phyloP scores from a whole-genome alignment of 2,329 filamentous ascomycete genomes.

The Uncinocarpus reesii region DNA sequence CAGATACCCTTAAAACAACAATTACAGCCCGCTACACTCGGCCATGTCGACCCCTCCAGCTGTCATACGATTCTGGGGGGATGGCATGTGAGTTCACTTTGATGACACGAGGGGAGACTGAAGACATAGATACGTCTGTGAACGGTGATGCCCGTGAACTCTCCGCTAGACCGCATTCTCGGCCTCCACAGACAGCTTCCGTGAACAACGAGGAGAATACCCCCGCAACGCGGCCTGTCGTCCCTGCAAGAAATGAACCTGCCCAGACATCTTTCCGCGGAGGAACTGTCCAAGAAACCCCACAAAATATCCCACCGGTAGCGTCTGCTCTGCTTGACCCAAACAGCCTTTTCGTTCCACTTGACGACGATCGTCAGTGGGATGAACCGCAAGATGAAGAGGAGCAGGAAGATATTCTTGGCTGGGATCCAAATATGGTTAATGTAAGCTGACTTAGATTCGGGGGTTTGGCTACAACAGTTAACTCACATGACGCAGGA shows the following conservation, averaged over 20 bases:
- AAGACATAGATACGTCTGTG: conserved; percentile 29
- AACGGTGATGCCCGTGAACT: conserved; percentile 32
- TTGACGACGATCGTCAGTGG: conserved; percentile 51
- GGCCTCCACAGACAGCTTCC: conserved; percentile 16
- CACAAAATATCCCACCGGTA: conserved; percentile 16
- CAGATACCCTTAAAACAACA: conserved; percentile 46
- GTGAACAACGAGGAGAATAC: conserved; percentile 15
- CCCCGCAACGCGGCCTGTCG: background rate
- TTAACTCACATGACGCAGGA: conserved; percentile 19
- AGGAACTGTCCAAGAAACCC: conserved; percentile 4
- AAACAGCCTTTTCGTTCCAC: conserved; percentile 51
- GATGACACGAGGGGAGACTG: conserved; percentile 53
- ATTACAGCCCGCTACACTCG: conserved; percentile 50
- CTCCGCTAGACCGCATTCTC: conserved; percentile 33
- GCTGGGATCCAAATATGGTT: conserved; percentile 50
- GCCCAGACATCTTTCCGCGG: conserved; percentile 7
- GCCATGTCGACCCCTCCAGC: conserved; percentile 50
- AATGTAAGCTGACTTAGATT: conserved; percentile 26
- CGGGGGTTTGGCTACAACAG: background rate
- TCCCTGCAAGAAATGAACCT: conserved; percentile 19
- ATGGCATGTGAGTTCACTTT: conserved; percentile 52
- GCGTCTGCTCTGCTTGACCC: conserved; percentile 39
- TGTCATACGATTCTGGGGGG: conserved; percentile 48
- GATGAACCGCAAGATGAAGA: conserved; percentile 47
- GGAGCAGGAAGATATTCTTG: conserved; percentile 47